A percentile compares a stretch with the other conserved stretches of the same genome.
These are phyloP conservation scores for Epichloe brachyelytri DNA, from an alignment of 2,329 filamentous ascomycete genomes.

Conservation along the genomic window DNA sequence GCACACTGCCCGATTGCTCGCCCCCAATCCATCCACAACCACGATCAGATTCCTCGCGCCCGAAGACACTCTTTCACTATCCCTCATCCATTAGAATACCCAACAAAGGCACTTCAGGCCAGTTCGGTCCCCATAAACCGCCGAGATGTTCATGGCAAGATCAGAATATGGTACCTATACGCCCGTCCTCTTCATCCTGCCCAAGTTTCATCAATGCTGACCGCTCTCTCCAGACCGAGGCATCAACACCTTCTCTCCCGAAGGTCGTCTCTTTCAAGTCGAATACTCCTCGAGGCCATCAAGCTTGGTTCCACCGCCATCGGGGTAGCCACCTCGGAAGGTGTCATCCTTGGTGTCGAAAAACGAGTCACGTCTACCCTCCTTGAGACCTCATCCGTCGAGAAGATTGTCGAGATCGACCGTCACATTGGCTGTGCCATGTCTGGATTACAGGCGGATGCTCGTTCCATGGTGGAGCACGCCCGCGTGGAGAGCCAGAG, in stretches of 20 bases:
- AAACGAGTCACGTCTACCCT: conserved; percentile 97
- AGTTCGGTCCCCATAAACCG: conserved; percentile 22
- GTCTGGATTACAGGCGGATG: conserved; percentile 94
- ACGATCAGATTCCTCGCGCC: not conserved
- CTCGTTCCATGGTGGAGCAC: conserved; percentile 95
- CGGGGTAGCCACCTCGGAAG: conserved; percentile 88
- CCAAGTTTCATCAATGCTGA: conserved; percentile 9
- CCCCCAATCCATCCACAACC: not conserved
- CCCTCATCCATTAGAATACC: not conserved
- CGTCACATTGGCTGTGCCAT: conserved; percentile 98
- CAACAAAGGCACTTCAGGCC: not conserved
- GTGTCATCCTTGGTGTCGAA: conserved; percentile 93
- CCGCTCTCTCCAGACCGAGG: conserved; percentile 62
- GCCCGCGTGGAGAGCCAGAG: conserved; percentile 95
- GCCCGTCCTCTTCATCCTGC: not conserved
- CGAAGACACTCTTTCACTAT: not conserved
- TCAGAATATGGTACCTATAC: conserved; percentile 82
- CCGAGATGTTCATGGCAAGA: conserved; percentile 97
- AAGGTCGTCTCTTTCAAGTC: conserved; percentile 99
- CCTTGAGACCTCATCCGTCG: conserved; percentile 92
- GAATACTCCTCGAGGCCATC: conserved; percentile 99
- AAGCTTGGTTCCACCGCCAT: conserved; percentile 98
- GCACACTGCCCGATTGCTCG: not conserved
- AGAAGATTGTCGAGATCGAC: conserved; percentile 99
- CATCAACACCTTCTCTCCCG: conserved; percentile 99